These are phyloP conservation scores for Cladosporium cucumerinum DNA, from an alignment of 2,329 filamentous ascomycete species.

Conservation along the genomic window DNA sequence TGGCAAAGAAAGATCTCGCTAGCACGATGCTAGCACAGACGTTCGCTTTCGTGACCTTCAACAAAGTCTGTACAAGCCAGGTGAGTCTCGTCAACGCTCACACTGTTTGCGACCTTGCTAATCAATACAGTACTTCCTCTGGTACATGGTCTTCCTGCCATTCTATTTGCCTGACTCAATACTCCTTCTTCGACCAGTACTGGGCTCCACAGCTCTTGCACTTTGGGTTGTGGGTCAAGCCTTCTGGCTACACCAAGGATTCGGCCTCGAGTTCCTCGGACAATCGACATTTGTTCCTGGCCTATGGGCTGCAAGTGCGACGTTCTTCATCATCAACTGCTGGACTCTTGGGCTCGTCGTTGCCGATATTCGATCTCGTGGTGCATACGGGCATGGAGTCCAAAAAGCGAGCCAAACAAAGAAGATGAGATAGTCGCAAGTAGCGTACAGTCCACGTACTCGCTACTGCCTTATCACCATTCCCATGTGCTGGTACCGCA, in stretches of 20 bases:
- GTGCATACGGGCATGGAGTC: background rate
- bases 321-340: conserved; percentile 81
- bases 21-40: conserved; percentile 90
- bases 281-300: conserved; percentile 80
- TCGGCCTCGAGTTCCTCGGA: conserved; percentile 59
- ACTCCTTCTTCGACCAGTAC: conserved; percentile 56
- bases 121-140: conserved; percentile 78
- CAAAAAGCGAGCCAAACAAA: background rate
- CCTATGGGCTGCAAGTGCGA: conserved; percentile 69
- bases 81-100: conserved; percentile 48
- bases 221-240: conserved; percentile 74
- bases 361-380: conserved; percentile 50
- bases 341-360: conserved; percentile 84
- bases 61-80: conserved; percentile 98
- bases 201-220: conserved; percentile 63
- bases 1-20: conserved; percentile 79
- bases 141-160: conserved; percentile 93
- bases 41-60: conserved; percentile 94
- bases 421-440: background rate
- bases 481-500: background rate
- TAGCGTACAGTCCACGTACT: background rate
- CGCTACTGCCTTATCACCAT: background rate
- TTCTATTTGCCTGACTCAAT: conserved; percentile 82
- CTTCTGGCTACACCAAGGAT: conserved; percentile 50
- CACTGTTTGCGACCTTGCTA: background rate